Evolutionary conservation across 371 early-diverging fungal genomes (phyloP).

Genomic region (Apophysomyces sp.): DNA sequence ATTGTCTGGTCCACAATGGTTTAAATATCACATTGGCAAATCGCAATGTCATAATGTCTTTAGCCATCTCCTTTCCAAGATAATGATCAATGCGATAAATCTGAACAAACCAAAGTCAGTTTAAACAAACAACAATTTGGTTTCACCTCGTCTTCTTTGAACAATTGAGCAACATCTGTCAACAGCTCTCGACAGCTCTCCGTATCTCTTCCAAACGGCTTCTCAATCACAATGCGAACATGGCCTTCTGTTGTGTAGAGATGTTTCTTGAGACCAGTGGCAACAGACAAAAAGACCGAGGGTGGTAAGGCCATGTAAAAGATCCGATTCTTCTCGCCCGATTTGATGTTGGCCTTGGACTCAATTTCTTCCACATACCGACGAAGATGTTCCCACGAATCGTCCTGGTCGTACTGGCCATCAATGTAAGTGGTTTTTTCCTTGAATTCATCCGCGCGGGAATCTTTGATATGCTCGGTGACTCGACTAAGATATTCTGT

Average conservation of each 20-base stretch:
- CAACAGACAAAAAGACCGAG: slow-evolving; percentile 86
- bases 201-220: slow-evolving; percentile 97
- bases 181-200: slow-evolving; percentile 77
- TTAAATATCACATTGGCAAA: slow-evolving; percentile 93
- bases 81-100: slow-evolving; percentile 98
- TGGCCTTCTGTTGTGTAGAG: slow-evolving; percentile 56
- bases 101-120: slow-evolving; percentile 29
- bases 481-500: slow-evolving; percentile 79
- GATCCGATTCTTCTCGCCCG: slow-evolving; percentile 60
- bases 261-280: slow-evolving; percentile 68
- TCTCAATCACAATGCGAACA: slow-evolving; percentile 93
- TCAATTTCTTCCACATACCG: slow-evolving; percentile 57
- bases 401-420: slow-evolving; percentile 90
- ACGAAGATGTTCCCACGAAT: slow-evolving; percentile 67
- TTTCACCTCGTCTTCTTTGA: slow-evolving; percentile 82
- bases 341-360: slow-evolving; percentile 28
- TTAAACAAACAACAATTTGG: not conserved
- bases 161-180: slow-evolving; percentile 67
- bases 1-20: slow-evolving; percentile 85
- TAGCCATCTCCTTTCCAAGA: slow-evolving; percentile 98
- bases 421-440: slow-evolving; percentile 15
- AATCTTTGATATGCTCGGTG: slow-evolving; percentile 67
- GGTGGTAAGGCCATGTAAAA: slow-evolving; percentile 99
- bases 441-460: slow-evolving; percentile 25
- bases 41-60: slow-evolving; percentile 90